Base-by-base conservation (phyloP, 1,284 basidiomycete genomes). In the Rhizoctonia solani region DNA sequence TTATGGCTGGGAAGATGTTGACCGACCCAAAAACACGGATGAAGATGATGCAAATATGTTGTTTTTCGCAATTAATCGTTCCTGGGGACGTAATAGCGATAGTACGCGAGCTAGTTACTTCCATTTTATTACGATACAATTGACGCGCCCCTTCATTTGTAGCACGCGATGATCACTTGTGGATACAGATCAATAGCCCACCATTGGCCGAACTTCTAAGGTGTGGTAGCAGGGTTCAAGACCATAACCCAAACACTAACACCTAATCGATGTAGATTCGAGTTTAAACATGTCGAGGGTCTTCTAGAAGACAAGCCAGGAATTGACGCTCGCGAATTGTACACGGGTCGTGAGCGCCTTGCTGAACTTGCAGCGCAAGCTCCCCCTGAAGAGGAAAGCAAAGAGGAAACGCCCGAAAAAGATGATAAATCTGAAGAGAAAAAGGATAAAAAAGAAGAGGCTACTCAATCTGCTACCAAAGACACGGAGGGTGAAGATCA, bases 161-260 rank as follows among this genome's bases (percentile, higher is more conserved):
- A 63, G 59, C 52, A 2, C 59, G 49, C 29, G 59, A 63, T 30
- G 59, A 63, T 25, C 59, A 63, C 34, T 39, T 63, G n/a, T 63
- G 59, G 59, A 53, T 63, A 13, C n/a, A 63, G 37, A 34, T 63
- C 37, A 63, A 63, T 16, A 63, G 47, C 25, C 47, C 37, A 5
- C 34, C 34, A 23, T 63, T 63, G 59, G 46, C 46, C 47, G 59
- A 63, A 37, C 59, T 63, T 37, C 47, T 63, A 23, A 63, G 59
- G 59, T 53, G 42, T 32, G 49, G 21, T 11, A 11, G 11, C 32
- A 34, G 32, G 32, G 11, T 8, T 37, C 34, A 9, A 47, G 30
- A 47, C 21, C 30, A 29, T 30, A 21, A 21, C 32, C n/a, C n/a
- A 21, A 4, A 49, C 42, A 30, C 27, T 34, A 21, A 37, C 23